A percentile compares a stretch with the other conserved stretches of the same genome.
Evolutionary conservation across 2,329 filamentous ascomycete genomes (phyloP).

Genomic region (Lecanicillium sp.): DNA sequence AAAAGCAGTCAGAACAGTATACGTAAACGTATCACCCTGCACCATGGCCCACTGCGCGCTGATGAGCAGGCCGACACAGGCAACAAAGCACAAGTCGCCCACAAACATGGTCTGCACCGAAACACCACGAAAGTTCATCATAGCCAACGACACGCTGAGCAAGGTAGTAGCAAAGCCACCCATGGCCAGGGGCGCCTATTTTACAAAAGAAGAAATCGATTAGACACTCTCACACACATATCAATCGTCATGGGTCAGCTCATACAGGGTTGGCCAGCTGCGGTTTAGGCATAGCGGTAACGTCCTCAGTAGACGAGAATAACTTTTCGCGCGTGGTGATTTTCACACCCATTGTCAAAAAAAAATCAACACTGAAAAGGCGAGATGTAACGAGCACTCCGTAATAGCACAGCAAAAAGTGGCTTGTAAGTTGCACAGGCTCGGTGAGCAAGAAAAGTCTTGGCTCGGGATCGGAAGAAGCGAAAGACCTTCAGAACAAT

Average conservation of each 20-base stretch:
- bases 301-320: too few species aligned
- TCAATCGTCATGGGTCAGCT: not conserved
- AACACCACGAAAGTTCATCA: slow-evolving; percentile 22
- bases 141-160: slow-evolving; percentile 16
- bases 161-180: slow-evolving; percentile 21
- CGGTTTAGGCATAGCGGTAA: too few species aligned
- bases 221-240: not conserved
- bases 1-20: slow-evolving; percentile 19
- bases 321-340: too few species aligned
- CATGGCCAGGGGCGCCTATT: slow-evolving; percentile 18
- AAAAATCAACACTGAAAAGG: not conserved
- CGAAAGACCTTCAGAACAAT: too few species aligned
- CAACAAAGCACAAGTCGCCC: slow-evolving; percentile 20
- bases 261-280: not conserved
- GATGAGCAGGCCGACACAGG: slow-evolving; percentile 19
- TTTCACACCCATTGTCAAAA: too few species aligned
- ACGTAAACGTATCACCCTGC: slow-evolving; percentile 19
- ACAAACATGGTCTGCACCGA: slow-evolving; percentile 19
- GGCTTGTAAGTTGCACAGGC: too few species aligned
- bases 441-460: too few species aligned
- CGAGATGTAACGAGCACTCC: not conserved
- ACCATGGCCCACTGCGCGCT: slow-evolving; percentile 21
- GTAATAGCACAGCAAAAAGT: not conserved
- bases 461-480: too few species aligned
- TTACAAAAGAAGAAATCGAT: not conserved